Evolutionary conservation across 2,329 filamentous ascomycete genomes (phyloP).

Genomic region (Emericellopsis atlantica): DNA sequence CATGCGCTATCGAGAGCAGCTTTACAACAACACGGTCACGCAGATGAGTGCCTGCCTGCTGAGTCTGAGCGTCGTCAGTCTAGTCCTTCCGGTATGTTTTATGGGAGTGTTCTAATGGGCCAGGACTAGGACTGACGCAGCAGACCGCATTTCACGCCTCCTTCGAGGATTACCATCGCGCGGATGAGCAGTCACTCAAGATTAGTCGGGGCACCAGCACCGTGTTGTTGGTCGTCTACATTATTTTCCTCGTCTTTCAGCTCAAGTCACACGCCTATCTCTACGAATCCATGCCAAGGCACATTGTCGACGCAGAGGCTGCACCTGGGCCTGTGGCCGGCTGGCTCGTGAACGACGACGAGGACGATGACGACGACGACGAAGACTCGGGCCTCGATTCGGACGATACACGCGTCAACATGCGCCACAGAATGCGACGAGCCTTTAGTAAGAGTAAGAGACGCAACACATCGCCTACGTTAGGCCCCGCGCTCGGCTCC

Average conservation of each 20-base stretch:
- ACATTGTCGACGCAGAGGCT: constrained; percentile 84
- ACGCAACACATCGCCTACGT: not conserved
- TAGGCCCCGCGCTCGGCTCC: not conserved
- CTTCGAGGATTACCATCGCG: constrained; percentile 48
- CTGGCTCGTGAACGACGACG: constrained; percentile 62
- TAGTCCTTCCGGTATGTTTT: constrained; percentile 60
- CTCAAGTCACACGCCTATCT: constrained; percentile 86
- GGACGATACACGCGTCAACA: not conserved
- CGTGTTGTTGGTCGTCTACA: constrained; percentile 70
- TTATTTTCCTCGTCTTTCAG: constrained; percentile 78
- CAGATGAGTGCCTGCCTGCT: constrained; percentile 93
- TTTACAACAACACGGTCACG: constrained; percentile 91
- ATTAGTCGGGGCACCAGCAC: constrained; percentile 86
- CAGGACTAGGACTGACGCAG: constrained; percentile 13
- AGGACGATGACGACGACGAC: constrained; percentile 39
- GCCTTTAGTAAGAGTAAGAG: not conserved
- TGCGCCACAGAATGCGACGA: not conserved
- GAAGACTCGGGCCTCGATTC: constrained; percentile 14
- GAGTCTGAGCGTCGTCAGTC: constrained; percentile 79
- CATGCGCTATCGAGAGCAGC: constrained; percentile 70
- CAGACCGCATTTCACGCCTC: constrained; percentile 87
- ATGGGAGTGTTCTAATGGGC: not conserved
- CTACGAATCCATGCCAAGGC: constrained; percentile 84
- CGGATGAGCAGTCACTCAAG: constrained; percentile 61
- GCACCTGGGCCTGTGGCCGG: constrained; percentile 74